Conservation (phyloP, 345 rosid species). For the Litchi chinensis region DNA sequence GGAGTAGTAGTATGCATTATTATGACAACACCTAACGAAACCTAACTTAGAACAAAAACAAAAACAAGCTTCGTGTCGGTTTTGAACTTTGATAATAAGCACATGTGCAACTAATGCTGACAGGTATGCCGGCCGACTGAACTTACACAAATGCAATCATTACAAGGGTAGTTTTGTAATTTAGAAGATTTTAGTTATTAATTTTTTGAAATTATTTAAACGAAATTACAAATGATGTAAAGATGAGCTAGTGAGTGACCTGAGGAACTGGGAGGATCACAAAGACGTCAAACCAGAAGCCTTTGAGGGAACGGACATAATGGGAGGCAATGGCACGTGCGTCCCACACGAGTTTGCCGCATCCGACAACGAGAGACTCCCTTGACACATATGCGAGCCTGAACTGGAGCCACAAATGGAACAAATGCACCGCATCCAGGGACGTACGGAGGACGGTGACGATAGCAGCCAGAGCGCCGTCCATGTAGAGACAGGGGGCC, state of each 20-base stretch:
- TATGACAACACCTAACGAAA: neutral
- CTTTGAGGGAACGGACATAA: slow-evolving; percentile 48
- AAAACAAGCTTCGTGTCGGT: neutral
- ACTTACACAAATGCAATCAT: neutral
- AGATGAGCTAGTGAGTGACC: slow-evolving; percentile 26
- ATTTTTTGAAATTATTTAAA: too few relatives aligned
- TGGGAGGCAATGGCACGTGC: slow-evolving; percentile 55
- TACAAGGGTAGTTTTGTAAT: neutral
- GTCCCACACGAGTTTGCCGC: slow-evolving; percentile 75
- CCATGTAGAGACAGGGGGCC: slow-evolving; percentile 55
- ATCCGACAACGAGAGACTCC: slow-evolving; percentile 61
- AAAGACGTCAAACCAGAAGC: slow-evolving; percentile 64
- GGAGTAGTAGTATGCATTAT: neutral
- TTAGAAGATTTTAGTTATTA: neutral
- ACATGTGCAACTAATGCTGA: neutral
- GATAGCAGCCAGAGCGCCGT: slow-evolving; percentile 39
- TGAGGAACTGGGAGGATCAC: slow-evolving; percentile 67
- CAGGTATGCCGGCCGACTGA: neutral
- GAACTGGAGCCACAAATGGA: slow-evolving; percentile 62
- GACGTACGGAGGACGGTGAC: slow-evolving; percentile 50
- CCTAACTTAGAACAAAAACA: neutral
- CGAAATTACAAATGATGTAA: too few relatives aligned
- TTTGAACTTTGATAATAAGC: neutral
- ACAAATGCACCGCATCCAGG: slow-evolving; percentile 48
- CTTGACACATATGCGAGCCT: slow-evolving; percentile 63